These are phyloP conservation scores for Erucastrum elatum DNA, from an alignment of 345 rosid species.

Conservation along the genomic window DNA sequence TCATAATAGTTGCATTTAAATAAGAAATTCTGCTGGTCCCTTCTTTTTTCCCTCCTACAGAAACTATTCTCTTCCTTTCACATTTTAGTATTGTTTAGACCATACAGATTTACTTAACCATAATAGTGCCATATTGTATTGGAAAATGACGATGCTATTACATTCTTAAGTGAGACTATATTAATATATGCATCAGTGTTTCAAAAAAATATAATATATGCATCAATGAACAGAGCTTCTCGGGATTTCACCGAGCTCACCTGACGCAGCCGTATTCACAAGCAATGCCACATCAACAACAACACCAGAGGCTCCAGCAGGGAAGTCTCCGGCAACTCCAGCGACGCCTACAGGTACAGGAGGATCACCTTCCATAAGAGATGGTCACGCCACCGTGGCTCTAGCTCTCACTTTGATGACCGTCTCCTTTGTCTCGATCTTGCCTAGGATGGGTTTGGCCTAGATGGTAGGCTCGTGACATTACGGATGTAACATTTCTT, in stretches of 20 bases:
- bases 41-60: neutral
- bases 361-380: constrained; percentile 28
- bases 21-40: neutral
- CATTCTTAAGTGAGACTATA: constrained; percentile 6
- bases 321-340: constrained; percentile 28
- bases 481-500: constrained; percentile 15
- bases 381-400: constrained; percentile 8
- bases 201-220: neutral
- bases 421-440: constrained; percentile 34
- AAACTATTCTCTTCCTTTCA: neutral
- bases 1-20: neutral
- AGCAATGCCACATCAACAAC: constrained; percentile 34
- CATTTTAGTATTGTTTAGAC: neutral
- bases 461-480: constrained; percentile 6
- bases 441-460: constrained; percentile 16
- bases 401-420: constrained; percentile 26
- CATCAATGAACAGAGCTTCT: constrained; percentile 58
- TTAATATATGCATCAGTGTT: constrained; percentile 10
- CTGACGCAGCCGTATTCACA: constrained; percentile 70
- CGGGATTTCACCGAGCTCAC: constrained; percentile 75
- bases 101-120: neutral
- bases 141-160: neutral
- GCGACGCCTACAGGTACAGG: constrained; percentile 18
- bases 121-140: neutral
- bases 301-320: constrained; percentile 19